Evolutionary conservation across 2,329 filamentous ascomycete genomes (phyloP).

Genomic region (Fusarium compactum): DNA sequence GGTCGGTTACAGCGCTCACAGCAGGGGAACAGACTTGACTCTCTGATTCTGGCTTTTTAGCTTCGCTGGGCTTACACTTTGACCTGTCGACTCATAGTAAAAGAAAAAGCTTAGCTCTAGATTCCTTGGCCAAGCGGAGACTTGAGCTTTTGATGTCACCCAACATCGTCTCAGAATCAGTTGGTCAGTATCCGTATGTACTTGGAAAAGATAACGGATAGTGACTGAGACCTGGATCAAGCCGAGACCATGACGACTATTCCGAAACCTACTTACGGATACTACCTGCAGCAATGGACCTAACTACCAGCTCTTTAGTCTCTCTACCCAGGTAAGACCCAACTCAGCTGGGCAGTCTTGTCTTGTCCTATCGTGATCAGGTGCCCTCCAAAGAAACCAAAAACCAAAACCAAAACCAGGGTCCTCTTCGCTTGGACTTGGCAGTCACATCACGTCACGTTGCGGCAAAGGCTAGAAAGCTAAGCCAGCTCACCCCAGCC

Average conservation of each 20-base stretch:
- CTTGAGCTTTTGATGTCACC: neutral
- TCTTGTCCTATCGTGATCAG: conserved; percentile 30
- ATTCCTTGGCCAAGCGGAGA: conserved; percentile 8
- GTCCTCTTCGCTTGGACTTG: conserved; percentile 16
- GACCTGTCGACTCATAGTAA: neutral
- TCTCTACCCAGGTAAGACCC: neutral
- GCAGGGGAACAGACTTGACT: neutral
- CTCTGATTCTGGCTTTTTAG: neutral
- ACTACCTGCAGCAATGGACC: neutral
- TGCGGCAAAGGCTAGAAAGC: neutral
- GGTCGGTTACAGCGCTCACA: neutral
- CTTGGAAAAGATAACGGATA: neutral
- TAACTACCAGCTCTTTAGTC: neutral
- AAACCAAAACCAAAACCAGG: conserved; percentile 17
- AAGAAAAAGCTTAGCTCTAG: conserved; percentile 1
- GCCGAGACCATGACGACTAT: conserved; percentile 4
- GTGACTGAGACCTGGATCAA: neutral
- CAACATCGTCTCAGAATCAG: conserved; percentile 34
- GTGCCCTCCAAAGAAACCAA: conserved; percentile 22
- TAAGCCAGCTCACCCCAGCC: conserved; percentile 5
- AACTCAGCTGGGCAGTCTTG: conserved; percentile 29
- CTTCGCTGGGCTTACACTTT: neutral
- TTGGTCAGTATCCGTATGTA: neutral
- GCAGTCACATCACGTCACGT: conserved; percentile 36
- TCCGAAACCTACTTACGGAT: neutral